phyloP scores from a whole-genome alignment of 768 basidiomycete genomes.

The Suillus alpinus region DNA sequence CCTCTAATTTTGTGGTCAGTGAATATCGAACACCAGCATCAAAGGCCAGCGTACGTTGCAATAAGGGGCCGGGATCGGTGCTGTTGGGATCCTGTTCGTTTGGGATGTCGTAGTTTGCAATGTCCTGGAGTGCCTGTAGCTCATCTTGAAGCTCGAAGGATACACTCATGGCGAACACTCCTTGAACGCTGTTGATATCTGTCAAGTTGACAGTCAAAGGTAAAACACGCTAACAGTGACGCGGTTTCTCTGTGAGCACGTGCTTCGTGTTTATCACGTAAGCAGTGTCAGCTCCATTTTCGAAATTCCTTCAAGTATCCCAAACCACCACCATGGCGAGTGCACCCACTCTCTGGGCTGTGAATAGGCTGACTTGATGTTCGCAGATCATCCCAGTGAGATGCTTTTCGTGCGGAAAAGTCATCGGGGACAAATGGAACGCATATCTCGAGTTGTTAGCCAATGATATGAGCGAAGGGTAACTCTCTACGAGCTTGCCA shows the following conservation, averaged over 20 bases:
- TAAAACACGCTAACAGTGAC: slow-evolving; percentile 10
- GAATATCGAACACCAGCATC: not conserved
- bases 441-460: slow-evolving; percentile 80
- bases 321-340: slow-evolving; percentile 26
- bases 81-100: slow-evolving; percentile 63
- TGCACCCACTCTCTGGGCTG: not conserved
- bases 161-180: slow-evolving; percentile 30
- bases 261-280: slow-evolving; percentile 22
- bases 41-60: slow-evolving; percentile 49
- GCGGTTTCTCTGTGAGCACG: slow-evolving; percentile 18
- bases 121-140: slow-evolving; percentile 60
- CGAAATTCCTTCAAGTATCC: not conserved
- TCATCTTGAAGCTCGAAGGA: slow-evolving; percentile 80
- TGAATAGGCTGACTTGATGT: not conserved
- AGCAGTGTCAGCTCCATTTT: not conserved
- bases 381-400: slow-evolving; percentile 90
- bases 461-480: slow-evolving; percentile 88
- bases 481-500: slow-evolving; percentile 2
- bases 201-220: slow-evolving; percentile 1
- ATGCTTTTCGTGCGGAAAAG: slow-evolving; percentile 96
- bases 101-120: slow-evolving; percentile 60
- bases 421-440: slow-evolving; percentile 95
- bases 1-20: slow-evolving; percentile 43
- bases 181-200: slow-evolving; percentile 4
- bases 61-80: slow-evolving; percentile 51